phyloP scores from a whole-genome alignment of 352 stramenopile genomes.

The Phytophthora syringae region DNA sequence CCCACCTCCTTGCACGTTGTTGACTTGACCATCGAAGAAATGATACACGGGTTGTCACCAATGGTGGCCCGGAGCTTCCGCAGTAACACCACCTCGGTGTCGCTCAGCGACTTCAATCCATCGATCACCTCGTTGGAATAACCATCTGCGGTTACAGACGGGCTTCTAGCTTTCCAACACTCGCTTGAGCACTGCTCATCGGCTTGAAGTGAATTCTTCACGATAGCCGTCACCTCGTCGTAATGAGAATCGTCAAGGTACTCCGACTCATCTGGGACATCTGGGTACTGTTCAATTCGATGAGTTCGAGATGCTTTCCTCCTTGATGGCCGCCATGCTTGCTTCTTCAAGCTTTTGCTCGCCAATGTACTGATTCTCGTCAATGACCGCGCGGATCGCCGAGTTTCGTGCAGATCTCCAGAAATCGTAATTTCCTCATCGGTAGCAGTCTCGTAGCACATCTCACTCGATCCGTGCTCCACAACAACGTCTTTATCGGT shows the following conservation, averaged over 20 bases:
- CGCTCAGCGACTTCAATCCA: conserved; percentile 10
- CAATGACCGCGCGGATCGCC: conserved; percentile 60
- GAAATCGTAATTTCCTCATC: conserved; percentile 21
- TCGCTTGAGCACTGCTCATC: conserved; percentile 42
- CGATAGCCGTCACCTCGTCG: conserved; percentile 42
- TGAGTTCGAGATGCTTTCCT: conserved; percentile 30
- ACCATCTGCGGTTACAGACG: neutral
- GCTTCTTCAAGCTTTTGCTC: conserved; percentile 54
- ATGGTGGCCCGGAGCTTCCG: conserved; percentile 62
- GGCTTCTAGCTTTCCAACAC: conserved; percentile 47
- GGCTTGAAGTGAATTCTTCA: conserved; percentile 48
- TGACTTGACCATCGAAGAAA: conserved; percentile 63
- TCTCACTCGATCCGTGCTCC: conserved; percentile 12
- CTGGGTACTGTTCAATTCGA: conserved; percentile 34
- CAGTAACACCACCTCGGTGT: conserved; percentile 59
- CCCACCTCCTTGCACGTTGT: conserved; percentile 65
- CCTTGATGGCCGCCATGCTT: conserved; percentile 28
- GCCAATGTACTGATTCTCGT: conserved; percentile 67
- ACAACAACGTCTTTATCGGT: conserved; percentile 22
- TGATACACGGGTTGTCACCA: conserved; percentile 73
- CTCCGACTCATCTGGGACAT: conserved; percentile 59
- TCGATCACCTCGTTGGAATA: conserved; percentile 5
- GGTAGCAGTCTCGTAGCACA: conserved; percentile 23
- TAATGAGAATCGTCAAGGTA: conserved; percentile 72
- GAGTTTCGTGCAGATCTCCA: conserved; percentile 41